Percentiles rank a stretch among this genome's conserved stretches.
phyloP scores from a whole-genome alignment of 768 basidiomycete genomes.

The Lanmaoa rubissima region DNA sequence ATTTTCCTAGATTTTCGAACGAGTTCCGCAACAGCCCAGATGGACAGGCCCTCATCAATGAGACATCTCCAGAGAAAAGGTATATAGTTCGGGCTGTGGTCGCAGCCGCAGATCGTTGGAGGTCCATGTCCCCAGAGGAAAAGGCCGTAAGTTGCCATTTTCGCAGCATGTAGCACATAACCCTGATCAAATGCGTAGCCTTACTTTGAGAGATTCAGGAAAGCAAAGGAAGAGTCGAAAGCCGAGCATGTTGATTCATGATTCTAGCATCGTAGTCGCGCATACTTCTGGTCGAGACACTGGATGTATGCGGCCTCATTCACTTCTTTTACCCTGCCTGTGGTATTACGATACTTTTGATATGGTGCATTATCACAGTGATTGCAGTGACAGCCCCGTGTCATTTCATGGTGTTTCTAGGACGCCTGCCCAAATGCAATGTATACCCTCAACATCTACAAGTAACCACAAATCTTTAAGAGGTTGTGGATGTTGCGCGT shows the following conservation, averaged over 20 bases:
- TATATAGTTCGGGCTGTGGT: constrained; percentile 1
- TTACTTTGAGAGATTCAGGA: constrained; percentile 17
- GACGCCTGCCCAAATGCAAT: not conserved
- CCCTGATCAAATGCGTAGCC: constrained; percentile 15
- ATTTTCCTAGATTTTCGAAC: constrained; percentile 17
- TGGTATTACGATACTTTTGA: constrained; percentile 7
- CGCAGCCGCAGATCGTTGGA: constrained; percentile 30
- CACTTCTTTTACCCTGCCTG: not conserved
- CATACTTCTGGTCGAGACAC: not conserved
- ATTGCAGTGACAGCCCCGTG: not conserved
- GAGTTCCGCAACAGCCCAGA: constrained; percentile 20
- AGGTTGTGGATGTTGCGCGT: not conserved
- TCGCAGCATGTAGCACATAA: not conserved
- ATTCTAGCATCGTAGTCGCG: not conserved
- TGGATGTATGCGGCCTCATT: constrained; percentile 5
- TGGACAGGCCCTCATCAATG: constrained; percentile 12
- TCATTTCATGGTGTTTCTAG: constrained; percentile 4
- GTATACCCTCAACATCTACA: not conserved
- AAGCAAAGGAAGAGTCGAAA: constrained; percentile 15
- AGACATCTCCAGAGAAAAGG: not conserved
- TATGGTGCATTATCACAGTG: constrained; percentile 11
- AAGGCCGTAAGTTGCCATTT: constrained; percentile 26
- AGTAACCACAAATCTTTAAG: not conserved
- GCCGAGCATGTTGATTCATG: constrained; percentile 3
- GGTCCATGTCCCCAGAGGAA: constrained; percentile 30